phyloP scores from a whole-genome alignment of 192 early-diverging fungal species.

The Entomortierella beljakovae region DNA sequence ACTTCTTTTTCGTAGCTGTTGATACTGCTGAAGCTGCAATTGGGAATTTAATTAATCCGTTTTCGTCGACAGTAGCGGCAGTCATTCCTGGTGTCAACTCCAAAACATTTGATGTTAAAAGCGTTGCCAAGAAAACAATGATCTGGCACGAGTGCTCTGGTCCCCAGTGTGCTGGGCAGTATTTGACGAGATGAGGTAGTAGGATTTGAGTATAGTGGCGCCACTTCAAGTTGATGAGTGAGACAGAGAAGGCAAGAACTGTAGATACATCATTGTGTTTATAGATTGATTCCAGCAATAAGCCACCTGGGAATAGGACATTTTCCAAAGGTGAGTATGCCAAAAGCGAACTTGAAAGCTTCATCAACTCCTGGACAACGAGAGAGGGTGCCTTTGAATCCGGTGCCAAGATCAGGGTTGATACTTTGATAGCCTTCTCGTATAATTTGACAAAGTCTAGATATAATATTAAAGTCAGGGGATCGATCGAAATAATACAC shows the following conservation, averaged over 20 bases:
- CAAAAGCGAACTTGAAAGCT: conserved; percentile 28
- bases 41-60: conserved; percentile 64
- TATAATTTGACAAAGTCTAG: conserved; percentile 63
- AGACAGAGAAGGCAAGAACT: conserved; percentile 76
- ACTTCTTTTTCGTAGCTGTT: conserved; percentile 19
- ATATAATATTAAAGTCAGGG: too few species aligned
- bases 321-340: conserved; percentile 53
- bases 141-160: conserved; percentile 48
- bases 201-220: conserved; percentile 79
- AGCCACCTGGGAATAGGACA: conserved; percentile 60
- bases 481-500: too few species aligned
- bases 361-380: conserved; percentile 47
- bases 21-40: conserved; percentile 16
- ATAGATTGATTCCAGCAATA: conserved; percentile 61
- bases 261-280: conserved; percentile 60
- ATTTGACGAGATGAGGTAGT: conserved; percentile 76
- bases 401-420: conserved; percentile 43
- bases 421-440: conserved; percentile 48
- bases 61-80: conserved; percentile 57
- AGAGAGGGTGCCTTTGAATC: conserved; percentile 21
- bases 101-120: conserved; percentile 55
- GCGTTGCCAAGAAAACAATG: conserved; percentile 60
- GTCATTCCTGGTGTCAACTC: conserved; percentile 55
- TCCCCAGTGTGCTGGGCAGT: conserved; percentile 54
- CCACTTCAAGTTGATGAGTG: conserved; percentile 73